phyloP scores from a whole-genome alignment of 768 basidiomycete species.

The Favolaschia claudopus region DNA sequence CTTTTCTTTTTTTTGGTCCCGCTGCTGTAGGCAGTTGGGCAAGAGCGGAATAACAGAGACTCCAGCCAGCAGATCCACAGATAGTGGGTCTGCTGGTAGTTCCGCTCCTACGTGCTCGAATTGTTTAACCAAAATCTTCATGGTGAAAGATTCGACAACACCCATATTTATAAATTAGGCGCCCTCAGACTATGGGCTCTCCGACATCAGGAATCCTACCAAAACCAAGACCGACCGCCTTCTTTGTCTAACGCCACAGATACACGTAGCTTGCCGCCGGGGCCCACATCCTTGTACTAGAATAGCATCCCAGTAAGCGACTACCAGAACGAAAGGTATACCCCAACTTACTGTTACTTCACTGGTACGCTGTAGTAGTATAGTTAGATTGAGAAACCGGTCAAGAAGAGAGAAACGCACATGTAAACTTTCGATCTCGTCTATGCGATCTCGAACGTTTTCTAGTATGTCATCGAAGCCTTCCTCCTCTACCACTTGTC shows the following conservation, averaged over 20 bases:
- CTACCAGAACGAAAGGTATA: background rate
- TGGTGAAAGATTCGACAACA: too few species aligned
- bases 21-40: slow-evolving; percentile 19
- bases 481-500: slow-evolving; percentile 72
- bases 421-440: slow-evolving; percentile 89
- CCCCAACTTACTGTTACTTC: slow-evolving; percentile 69
- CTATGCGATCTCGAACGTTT: slow-evolving; percentile 76
- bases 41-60: slow-evolving; percentile 20
- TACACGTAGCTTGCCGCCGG: slow-evolving; percentile 58
- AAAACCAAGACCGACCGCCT: slow-evolving; percentile 45
- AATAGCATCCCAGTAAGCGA: slow-evolving; percentile 18
- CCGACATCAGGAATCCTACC: too few species aligned
- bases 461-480: slow-evolving; percentile 84
- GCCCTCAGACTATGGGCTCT: too few species aligned
- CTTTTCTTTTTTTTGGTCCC: slow-evolving; percentile 20
- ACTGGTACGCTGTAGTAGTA: slow-evolving; percentile 77
- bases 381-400: too few species aligned
- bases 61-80: too few species aligned
- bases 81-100: too few species aligned
- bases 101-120: too few species aligned
- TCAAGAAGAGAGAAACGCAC: too few species aligned
- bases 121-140: too few species aligned
- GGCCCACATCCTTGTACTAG: slow-evolving; percentile 58
- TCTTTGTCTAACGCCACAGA: slow-evolving; percentile 69
- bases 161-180: too few species aligned